Base-by-base conservation (phyloP, 78 protist species). In the Tieghemostelium lacteum region DNA sequence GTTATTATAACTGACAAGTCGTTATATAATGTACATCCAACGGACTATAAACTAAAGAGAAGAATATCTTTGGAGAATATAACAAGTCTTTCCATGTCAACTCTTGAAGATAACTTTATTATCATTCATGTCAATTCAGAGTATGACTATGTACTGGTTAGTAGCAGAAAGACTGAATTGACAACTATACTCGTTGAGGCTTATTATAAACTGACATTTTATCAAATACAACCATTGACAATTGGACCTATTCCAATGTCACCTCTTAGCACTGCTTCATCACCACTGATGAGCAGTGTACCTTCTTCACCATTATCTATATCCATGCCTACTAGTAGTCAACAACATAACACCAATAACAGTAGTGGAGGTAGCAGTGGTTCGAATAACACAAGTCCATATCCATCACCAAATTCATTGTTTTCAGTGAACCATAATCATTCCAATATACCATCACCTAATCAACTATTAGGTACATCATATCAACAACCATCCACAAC, bases 131-230 rank as follows among this genome's bases (percentile, higher is more conserved):
- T 96, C 8, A 75, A 92, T 6, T 55, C 70, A 16, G 95, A 93
- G 73, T 96, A 96, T 74, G 97, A 96, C 57, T 96, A 96, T 57
- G 92, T 96, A 10, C 29, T 96, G 31, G 87, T 92, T 54, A 89
- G 95, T 66, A 63, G 86, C 42, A 89, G 93, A 52, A 95, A 95
- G 85, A 93, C 87, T 28, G 97, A 95, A 40, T 92, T 95, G 31
- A 88, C 95, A 39, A 85, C 92, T 0, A 26, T 71, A 6, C 42
- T 95, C 5, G 67, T 75, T 16, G 94, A 87, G 40, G 85, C 93
- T 1, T 95, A 66, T 36, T 72, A 88, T 49, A 66, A 72, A 31
- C 65, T 67, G 37, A 55, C 89, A 1, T 67, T 60, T 45, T 61
- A 61, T 42, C 70, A 62, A 40, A 42, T 75, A 3, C 42, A 71